These are phyloP conservation scores for Colletotrichum plurivorum DNA, from an alignment of 2,329 filamentous ascomycete genomes.

Conservation along the genomic window DNA sequence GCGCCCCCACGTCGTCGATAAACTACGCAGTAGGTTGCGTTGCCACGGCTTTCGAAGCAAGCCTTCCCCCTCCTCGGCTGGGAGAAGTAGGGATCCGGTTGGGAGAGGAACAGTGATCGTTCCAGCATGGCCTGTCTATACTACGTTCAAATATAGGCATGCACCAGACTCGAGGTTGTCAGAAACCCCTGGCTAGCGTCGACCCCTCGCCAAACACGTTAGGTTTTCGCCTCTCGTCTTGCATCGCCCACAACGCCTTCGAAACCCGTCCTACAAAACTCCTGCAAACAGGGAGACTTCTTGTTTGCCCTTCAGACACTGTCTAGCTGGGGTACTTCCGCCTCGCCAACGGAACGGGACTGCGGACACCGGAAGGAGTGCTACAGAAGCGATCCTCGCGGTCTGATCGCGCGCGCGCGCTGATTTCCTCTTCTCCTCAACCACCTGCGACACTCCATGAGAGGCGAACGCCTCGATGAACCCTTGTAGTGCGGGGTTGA, in stretches of 20 bases:
- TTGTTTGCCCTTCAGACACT: neutral
- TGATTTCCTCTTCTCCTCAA: conserved; percentile 9
- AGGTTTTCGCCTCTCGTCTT: conserved; percentile 4
- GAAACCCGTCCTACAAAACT: conserved; percentile 10
- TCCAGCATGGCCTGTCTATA: conserved; percentile 43
- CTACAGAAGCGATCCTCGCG: neutral
- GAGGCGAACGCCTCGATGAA: neutral
- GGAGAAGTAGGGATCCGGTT: conserved; percentile 19
- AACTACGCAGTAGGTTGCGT: neutral
- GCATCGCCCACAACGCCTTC: conserved; percentile 22
- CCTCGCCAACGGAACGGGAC: neutral
- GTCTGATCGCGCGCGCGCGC: conserved; percentile 1
- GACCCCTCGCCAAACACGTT: conserved; percentile 3
- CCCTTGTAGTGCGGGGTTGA: conserved; percentile 38
- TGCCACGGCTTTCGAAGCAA: neutral
- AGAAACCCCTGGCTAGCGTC: conserved; percentile 41
- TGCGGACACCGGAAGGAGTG: neutral
- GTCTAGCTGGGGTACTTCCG: neutral
- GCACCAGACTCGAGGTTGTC: conserved; percentile 33
- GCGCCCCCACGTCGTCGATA: conserved; percentile 5
- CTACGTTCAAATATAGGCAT: conserved; percentile 41
- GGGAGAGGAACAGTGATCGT: conserved; percentile 39
- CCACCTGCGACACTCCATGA: neutral
- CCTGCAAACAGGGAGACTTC: neutral
- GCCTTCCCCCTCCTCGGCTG: neutral